phyloP scores from a whole-genome alignment of 805 yeast species.

The Kurtzmaniella fragi region DNA sequence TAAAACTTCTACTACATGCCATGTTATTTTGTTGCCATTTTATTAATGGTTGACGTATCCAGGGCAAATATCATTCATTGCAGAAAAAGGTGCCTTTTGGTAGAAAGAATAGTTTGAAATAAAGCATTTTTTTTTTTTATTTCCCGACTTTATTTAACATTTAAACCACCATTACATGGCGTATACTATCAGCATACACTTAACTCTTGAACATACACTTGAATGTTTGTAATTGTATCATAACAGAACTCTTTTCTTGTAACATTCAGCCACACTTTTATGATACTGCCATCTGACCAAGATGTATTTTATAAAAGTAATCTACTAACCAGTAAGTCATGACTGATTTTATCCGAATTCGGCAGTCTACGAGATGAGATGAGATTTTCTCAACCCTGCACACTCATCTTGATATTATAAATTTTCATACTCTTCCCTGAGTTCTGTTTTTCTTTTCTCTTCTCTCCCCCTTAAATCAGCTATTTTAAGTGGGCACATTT shows the following conservation, averaged over 20 bases:
- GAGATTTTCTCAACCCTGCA: constrained; percentile 1
- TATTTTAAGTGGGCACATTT: constrained; percentile 39
- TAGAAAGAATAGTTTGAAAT: no score
- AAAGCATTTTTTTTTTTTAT: neutral
- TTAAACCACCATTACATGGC: neutral
- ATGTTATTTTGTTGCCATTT: neutral
- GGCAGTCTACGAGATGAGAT: constrained; percentile 13
- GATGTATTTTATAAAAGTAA: no score
- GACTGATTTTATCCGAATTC: constrained; percentile 7
- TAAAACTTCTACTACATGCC: no score
- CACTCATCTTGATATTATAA: no score
- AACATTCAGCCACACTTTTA: no score
- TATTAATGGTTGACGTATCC: no score
- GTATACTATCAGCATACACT: no score
- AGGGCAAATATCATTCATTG: no score
- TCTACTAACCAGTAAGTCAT: neutral
- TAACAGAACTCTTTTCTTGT: neutral
- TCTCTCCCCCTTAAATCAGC: constrained; percentile 43
- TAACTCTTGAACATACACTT: neutral
- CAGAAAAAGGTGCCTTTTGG: no score
- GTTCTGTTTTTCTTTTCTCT: constrained; percentile 12
- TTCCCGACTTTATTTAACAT: neutral
- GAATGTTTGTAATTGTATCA: neutral
- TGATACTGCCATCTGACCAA: no score
- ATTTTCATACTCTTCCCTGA: constrained; percentile 3